Percentiles rank a stretch among this genome's conserved stretches.
phyloP scores from a whole-genome alignment of 805 yeast genomes.

The Komagataella mondaviorum region DNA sequence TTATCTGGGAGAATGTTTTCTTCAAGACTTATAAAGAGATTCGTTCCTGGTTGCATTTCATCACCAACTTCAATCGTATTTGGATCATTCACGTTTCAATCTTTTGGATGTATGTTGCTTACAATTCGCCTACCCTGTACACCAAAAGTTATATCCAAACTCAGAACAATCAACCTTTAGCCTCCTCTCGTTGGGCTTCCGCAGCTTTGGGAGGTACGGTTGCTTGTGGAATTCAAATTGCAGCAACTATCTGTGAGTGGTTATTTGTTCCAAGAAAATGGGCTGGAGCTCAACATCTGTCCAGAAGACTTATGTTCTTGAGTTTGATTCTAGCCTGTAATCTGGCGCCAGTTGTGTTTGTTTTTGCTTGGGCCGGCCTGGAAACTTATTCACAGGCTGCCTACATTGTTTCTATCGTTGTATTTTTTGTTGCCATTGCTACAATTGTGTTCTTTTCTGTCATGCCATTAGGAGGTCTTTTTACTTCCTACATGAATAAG shows the following conservation, averaged over 20 bases:
- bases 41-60: conserved; percentile 93
- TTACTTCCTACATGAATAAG: conserved; percentile 84
- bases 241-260: conserved; percentile 91
- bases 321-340: conserved; percentile 52
- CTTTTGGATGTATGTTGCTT: conserved; percentile 93
- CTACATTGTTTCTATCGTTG: conserved; percentile 67
- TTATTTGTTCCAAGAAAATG: conserved; percentile 92
- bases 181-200: conserved; percentile 88
- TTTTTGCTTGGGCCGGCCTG: conserved; percentile 69
- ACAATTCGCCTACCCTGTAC: conserved; percentile 83
- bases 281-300: conserved; percentile 98
- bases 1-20: conserved; percentile 83
- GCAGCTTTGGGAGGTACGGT: conserved; percentile 87
- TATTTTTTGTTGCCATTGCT: conserved; percentile 77
- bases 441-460: conserved; percentile 79
- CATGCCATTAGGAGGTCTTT: conserved; percentile 95
- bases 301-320: conserved; percentile 76
- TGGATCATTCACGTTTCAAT: conserved; percentile 88
- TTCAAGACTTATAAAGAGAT: conserved; percentile 93
- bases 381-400: conserved; percentile 59
- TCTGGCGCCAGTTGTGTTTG: conserved; percentile 77
- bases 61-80: conserved; percentile 94
- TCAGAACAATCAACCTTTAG: conserved; percentile 72
- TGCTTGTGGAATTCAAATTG: conserved; percentile 68
- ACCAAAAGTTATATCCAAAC: conserved; percentile 79